Base-by-base conservation (phyloP, 345 rosid species). In the Nephelium lappaceum region DNA sequence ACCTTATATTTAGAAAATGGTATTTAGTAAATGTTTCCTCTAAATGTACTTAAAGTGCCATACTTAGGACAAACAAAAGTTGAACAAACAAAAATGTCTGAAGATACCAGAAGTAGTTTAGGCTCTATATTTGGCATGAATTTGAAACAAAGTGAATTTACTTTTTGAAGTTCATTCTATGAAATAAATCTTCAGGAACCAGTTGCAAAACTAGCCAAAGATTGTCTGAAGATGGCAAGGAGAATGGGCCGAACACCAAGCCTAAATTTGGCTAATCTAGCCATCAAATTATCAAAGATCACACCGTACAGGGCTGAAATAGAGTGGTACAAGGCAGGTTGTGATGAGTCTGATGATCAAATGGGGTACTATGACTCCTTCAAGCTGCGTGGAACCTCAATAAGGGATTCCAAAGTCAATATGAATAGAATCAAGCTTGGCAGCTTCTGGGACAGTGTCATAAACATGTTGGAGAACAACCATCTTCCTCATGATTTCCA, bases 341-440 rank as follows among this genome's bases (percentile, higher is more conserved):
- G 91, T 18, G 95, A 93, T 19, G 85, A 72, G 31, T 85, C 88
- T 0, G 82, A 80, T 60, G 87, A 88, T 67, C 80, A 88, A 47
- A 79, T 90, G 38, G 90, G 97, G 9, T 93, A 93, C 83, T 94
- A 94, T 14, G 98, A 96, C 73, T 86, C 89, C 11, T 96, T 91
- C 81, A 96, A 85, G 89, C 73, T 36, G 38, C 75, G 81, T 11
- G 83, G 80, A 47, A 78, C 90, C 24, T 82, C 88, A 0, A 85
- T 3, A 81, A 85, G 90, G 69, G 94, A 88, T 80, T 80, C 47
- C 23, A 85, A n/a, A 64, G 82, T 93, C 6, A 89, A 93, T 81
- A 43, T 89, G 91, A 91, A 90, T 39, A 86, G 97, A 31, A 58
- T 42, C 81, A 89, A 31, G 83, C 97, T 96, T 24, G 96, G 87